Evolutionary conservation across 2,329 filamentous ascomycete species (phyloP), one percentile per base, ranked within the genome.

Genomic region (Botryotinia calthae): DNA sequence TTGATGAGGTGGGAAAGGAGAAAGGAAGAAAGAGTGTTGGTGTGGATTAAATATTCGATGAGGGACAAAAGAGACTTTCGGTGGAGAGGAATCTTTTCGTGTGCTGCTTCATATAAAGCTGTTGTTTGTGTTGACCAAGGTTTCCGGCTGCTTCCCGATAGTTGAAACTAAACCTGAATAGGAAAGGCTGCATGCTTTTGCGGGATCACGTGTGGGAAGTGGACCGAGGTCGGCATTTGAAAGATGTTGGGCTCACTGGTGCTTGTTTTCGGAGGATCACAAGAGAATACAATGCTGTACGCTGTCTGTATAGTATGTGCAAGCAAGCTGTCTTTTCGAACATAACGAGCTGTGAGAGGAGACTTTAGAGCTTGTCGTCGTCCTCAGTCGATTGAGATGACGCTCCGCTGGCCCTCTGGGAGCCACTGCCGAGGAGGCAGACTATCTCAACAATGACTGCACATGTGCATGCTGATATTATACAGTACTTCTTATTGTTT

Each of bases 11-110:
- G 44, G 34, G 25, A 69, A 28, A 28, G 58, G 22, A 22, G 56
- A 34, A 59, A 69, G 48, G 72, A 71, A 63, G 69, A 69, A 65
- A 74, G 59, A 66, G 58, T 67, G 48, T 73, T 74, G n/a, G 72
- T 69, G 72, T 69, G 66, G 70, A 64, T 51, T 74, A 59, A 71
- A 71, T 62, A 75, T 54, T 51, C 54, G 68, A 71, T 48, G 58
- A 63, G 56, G 58, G 58, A 63, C 28, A 51, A 59, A 54, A 71
- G 42, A 71, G 58, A 65, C 51, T 70, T 70, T 61, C 37, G 54
- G 37, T 44, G 40, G 67, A 61, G 67, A 70, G 67, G 67, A 62
- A 69, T 69, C 66, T 69, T 69, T 59, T 20, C n/a, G 25, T 56
- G 66, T 59, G 25, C 6, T 51, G n/a, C 48, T 54, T 54, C 25